Conservation (phyloP, 257 asterid genomes). For the Thymus mandschuricus region DNA sequence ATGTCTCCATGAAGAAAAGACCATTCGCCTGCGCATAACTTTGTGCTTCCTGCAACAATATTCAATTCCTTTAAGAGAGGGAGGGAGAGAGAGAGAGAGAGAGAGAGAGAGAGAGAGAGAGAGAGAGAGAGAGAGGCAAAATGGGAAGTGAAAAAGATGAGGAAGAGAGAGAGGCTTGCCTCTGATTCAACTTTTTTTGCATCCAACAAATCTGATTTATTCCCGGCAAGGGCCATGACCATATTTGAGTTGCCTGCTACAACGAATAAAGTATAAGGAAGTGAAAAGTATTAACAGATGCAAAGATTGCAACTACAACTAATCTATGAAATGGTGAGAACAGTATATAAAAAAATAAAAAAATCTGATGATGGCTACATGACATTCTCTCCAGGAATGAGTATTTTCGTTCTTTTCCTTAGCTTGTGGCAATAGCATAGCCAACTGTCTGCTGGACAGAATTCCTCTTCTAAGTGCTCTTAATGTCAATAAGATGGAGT, state of each 20-base stretch:
- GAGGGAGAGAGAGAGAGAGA: background rate
- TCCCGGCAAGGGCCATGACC: slow-evolving; percentile 87
- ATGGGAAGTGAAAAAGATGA: background rate
- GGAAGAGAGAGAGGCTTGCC: slow-evolving; percentile 45
- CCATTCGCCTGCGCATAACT: slow-evolving; percentile 47
- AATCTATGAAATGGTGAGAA: background rate
- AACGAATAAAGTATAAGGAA: background rate
- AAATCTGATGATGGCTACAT: background rate
- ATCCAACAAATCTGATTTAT: slow-evolving; percentile 74
- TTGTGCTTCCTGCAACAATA: slow-evolving; percentile 31
- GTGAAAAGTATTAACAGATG: slow-evolving; percentile 5
- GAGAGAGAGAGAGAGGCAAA: background rate
- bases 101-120: slow-evolving; percentile 1
- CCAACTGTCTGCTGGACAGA: background rate
- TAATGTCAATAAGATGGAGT: background rate
- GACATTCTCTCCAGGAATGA: background rate
- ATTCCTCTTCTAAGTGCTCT: slow-evolving; percentile 2
- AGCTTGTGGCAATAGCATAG: background rate
- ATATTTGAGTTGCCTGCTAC: slow-evolving; percentile 68
- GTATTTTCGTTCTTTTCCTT: background rate
- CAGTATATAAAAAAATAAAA: background rate
- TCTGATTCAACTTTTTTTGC: slow-evolving; percentile 65
- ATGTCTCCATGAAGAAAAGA: slow-evolving; percentile 67
- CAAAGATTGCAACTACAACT: background rate
- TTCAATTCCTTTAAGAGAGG: background rate